These are phyloP conservation scores for Polygonum aviculare DNA, from an alignment of 148 eudicot genomes.

Conservation along the genomic window DNA sequence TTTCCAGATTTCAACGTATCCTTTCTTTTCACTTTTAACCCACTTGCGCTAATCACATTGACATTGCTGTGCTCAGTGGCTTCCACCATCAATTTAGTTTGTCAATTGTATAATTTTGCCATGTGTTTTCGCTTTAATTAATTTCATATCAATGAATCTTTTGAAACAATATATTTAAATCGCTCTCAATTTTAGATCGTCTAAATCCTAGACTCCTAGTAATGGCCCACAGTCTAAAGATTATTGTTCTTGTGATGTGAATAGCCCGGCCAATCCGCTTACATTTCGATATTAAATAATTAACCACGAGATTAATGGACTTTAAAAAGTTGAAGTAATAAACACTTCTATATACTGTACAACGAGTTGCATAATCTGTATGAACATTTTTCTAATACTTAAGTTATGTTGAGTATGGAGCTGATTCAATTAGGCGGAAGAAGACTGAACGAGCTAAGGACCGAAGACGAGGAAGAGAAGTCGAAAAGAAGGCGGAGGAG, in stretches of 20 bases:
- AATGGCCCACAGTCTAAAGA: not conserved
- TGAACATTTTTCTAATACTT: too few species aligned
- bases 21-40: not conserved
- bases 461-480: too few species aligned
- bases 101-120: not conserved
- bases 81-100: not conserved
- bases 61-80: not conserved
- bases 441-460: too few species aligned
- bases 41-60: not conserved
- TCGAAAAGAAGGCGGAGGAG: too few species aligned
- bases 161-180: not conserved
- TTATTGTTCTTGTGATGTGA: not conserved
- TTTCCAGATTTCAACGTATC: too few species aligned
- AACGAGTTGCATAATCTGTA: not conserved
- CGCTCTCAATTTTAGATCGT: conserved; percentile 6
- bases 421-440: too few species aligned
- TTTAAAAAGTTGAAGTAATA: not conserved
- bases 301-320: not conserved
- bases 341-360: not conserved
- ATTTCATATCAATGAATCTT: not conserved
- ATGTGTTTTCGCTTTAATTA: not conserved
- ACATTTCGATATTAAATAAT: not conserved
- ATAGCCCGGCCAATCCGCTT: conserved; percentile 1
- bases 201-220: conserved; percentile 7
- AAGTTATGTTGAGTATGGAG: too few species aligned